phyloP scores from a whole-genome alignment of 805 yeast genomes.

The Myxozyma monticola region DNA sequence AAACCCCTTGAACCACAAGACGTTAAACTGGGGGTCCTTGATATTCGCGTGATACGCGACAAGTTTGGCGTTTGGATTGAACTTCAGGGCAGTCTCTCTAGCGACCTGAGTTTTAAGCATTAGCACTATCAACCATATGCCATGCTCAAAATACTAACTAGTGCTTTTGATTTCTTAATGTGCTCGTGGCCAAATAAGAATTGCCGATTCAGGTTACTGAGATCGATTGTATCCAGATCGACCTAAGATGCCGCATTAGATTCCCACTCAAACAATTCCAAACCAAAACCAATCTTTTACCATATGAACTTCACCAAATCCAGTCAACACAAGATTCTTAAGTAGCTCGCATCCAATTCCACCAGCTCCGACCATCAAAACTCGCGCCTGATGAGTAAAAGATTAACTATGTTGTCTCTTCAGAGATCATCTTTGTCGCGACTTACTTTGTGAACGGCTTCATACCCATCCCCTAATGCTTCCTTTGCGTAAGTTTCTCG shows the following conservation, averaged over 20 bases:
- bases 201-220: constrained; percentile 90
- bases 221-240: constrained; percentile 93
- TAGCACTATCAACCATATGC: background rate
- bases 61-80: constrained; percentile 66
- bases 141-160: constrained; percentile 39
- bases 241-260: constrained; percentile 37
- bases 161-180: constrained; percentile 82
- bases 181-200: constrained; percentile 87
- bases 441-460: too few relatives aligned
- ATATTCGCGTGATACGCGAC: constrained; percentile 85
- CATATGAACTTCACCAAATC: constrained; percentile 82
- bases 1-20: constrained; percentile 76
- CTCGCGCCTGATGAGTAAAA: too few relatives aligned
- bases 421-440: too few relatives aligned
- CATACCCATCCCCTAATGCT: too few relatives aligned
- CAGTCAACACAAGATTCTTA: constrained; percentile 74
- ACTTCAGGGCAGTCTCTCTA: constrained; percentile 71
- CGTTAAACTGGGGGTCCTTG: constrained; percentile 74
- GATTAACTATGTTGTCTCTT: too few relatives aligned
- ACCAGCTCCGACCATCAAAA: constrained; percentile 90
- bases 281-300: constrained; percentile 41
- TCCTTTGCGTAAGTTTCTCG: too few relatives aligned
- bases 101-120: constrained; percentile 50
- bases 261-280: background rate
- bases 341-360: constrained; percentile 93